Evolutionary conservation across 106 monocot species (phyloP), one percentile per base, ranked within the genome.

Genomic region (Platanthera zijinensis): DNA sequence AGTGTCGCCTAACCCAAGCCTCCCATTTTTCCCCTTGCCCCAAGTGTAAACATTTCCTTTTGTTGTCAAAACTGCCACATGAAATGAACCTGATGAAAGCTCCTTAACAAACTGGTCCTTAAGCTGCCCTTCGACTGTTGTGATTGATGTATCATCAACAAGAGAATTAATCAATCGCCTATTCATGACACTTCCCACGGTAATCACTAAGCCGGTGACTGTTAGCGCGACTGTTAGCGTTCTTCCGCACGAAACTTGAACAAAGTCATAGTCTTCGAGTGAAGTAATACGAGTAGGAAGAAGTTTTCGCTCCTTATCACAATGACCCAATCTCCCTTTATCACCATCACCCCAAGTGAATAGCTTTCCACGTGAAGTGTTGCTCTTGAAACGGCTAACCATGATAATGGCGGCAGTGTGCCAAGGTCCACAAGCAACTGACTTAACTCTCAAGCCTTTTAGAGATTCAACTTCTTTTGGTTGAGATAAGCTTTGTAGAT

Each of bases 21-120:
- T 87, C 48, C 91, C 91, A 82, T 86, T 86, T 9, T 74, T 39
- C 21, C 91, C 91, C 75, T 83, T 92, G 22, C 91, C 91, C 91
- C 91, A 92, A 51, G 91, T 92, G 71, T 81, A 92, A 50, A 92
- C 80, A 66, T 84, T 86, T 52, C 84, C 88, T 15, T 80, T 84
- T 22, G 78, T 78, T 22, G 91, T 88, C 71, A 92, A 78, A 15
- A 76, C 86, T 5, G 80, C 88, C 10, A 92, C 91, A 77, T 92
- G 91, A 74, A 77, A 92, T 32, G 91, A 79, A 49, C 91, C 88
- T 4, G 86, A 74, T 30, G 91, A 84, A 21, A 92, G 83, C 50
- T 92, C 82, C 80, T 86, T 86, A 19, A 92, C 91, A 84, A 79
- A 84, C 50, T 92, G 88, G 50, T 57, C 80, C 76, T 86, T 83